phyloP scores from a whole-genome alignment of 352 stramenopile species.

The Plasmopara viticola region DNA sequence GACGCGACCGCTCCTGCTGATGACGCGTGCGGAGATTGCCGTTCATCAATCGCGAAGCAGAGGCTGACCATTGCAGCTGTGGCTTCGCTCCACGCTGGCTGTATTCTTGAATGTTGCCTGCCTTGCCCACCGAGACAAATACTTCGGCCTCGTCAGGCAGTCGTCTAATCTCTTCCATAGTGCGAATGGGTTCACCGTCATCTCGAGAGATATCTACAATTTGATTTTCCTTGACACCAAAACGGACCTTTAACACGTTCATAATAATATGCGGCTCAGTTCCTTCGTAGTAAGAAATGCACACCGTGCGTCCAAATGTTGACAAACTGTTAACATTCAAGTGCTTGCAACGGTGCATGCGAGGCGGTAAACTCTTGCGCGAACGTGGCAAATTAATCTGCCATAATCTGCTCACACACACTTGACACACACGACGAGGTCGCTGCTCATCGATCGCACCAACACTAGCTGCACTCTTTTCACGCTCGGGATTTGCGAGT shows the following conservation, averaged over 20 bases:
- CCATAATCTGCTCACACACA: slow-evolving; percentile 71
- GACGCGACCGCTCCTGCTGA: slow-evolving; percentile 25
- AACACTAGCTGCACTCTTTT: slow-evolving; percentile 39
- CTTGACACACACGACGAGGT: slow-evolving; percentile 62
- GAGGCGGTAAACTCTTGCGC: slow-evolving; percentile 45
- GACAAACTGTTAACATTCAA: slow-evolving; percentile 75
- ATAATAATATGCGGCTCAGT: slow-evolving; percentile 66
- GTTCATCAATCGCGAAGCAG: slow-evolving; percentile 10
- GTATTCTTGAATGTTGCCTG: slow-evolving; percentile 65
- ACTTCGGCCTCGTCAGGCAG: slow-evolving; percentile 61
- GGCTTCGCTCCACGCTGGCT: slow-evolving; percentile 17
- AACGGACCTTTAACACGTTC: slow-evolving; percentile 72
- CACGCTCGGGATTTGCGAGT: slow-evolving; percentile 51
- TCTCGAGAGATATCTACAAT: slow-evolving; percentile 74
- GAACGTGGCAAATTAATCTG: slow-evolving; percentile 75
- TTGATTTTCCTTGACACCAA: slow-evolving; percentile 66
- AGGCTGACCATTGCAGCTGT: slow-evolving; percentile 13
- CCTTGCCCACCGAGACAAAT: slow-evolving; percentile 71
- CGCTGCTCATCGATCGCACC: slow-evolving; percentile 42
- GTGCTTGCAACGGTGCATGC: slow-evolving; percentile 51
- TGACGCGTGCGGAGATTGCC: slow-evolving; percentile 17
- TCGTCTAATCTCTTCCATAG: slow-evolving; percentile 35
- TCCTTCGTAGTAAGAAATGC: slow-evolving; percentile 76
- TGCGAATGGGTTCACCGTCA: slow-evolving; percentile 53
- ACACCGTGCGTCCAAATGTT: slow-evolving; percentile 70